Evolutionary conservation across 2,329 filamentous ascomycete genomes (phyloP).

Genomic region (Bipolaris bicolor): DNA sequence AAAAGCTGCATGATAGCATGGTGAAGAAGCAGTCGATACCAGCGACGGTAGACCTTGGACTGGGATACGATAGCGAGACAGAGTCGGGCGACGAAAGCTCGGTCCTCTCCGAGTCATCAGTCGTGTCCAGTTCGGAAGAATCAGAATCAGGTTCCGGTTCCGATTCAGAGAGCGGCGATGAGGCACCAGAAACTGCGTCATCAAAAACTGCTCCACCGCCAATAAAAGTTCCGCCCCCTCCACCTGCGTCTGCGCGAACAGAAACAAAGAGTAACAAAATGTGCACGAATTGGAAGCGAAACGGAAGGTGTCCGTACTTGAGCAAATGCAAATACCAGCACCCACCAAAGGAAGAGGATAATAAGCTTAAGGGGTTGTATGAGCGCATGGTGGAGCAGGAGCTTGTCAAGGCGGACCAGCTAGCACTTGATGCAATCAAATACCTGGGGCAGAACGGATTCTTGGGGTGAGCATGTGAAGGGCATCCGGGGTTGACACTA

Average conservation of each 20-base stretch:
- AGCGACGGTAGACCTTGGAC: conserved; percentile 32
- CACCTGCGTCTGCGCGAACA: conserved; percentile 8
- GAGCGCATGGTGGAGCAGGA: conserved; percentile 54
- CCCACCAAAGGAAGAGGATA: conserved; percentile 24
- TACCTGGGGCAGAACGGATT: conserved; percentile 53
- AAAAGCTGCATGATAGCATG: conserved; percentile 44
- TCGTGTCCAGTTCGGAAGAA: conserved; percentile 43
- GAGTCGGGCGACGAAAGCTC: conserved; percentile 33
- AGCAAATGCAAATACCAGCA: conserved; percentile 37
- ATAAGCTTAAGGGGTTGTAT: conserved; percentile 32
- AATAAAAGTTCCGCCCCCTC: conserved; percentile 22
- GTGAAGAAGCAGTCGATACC: conserved; percentile 22
- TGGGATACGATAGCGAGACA: conserved; percentile 42
- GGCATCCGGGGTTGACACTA: conserved; percentile 23
- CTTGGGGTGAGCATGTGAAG: conserved; percentile 37
- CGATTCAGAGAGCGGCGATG: conserved; percentile 29
- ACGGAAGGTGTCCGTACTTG: conserved; percentile 37
- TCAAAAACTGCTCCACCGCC: conserved; percentile 40
- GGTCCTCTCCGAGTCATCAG: conserved; percentile 36
- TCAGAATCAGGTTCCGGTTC: conserved; percentile 30
- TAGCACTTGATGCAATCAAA: conserved; percentile 55
- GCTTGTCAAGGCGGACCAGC: conserved; percentile 49
- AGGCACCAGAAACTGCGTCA: conserved; percentile 46
- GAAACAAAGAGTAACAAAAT: conserved; percentile 19
- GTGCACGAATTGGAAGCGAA: conserved; percentile 34